Conservation (phyloP, 1,284 basidiomycete genomes). For the Ceratobasidium sp. region DNA sequence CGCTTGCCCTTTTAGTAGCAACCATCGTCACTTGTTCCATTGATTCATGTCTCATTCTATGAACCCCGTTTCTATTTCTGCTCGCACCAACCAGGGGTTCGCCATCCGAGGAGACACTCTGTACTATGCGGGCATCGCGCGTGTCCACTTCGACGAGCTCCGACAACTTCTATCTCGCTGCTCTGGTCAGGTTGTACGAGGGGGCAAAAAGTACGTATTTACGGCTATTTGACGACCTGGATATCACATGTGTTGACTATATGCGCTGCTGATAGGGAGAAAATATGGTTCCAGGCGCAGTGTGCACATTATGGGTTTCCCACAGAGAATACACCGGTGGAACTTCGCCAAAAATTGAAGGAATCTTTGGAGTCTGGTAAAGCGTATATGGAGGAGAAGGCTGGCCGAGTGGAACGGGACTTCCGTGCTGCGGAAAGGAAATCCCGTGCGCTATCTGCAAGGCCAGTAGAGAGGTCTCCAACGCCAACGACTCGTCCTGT, state of each 20-base stretch:
- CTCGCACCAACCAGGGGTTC: slow-evolving; percentile 13
- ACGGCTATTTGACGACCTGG: too few species aligned
- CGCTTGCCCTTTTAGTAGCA: neutral
- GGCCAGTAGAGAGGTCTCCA: neutral
- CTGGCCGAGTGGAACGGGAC: neutral
- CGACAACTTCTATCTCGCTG: slow-evolving; percentile 20
- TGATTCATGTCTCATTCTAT: neutral
- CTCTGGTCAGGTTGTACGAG: slow-evolving; percentile 29
- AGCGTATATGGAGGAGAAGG: neutral
- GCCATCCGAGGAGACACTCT: slow-evolving; percentile 22
- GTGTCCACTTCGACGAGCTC: slow-evolving; percentile 22
- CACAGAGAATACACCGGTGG: slow-evolving; percentile 8
- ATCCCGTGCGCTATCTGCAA: neutral
- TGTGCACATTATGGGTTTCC: slow-evolving; percentile 39
- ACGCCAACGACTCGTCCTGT: neutral
- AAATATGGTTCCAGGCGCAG: slow-evolving; percentile 35
- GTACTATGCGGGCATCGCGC: slow-evolving; percentile 21
- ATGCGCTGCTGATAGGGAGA: neutral
- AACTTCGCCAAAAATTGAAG: slow-evolving; percentile 9
- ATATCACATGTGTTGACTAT: neutral
- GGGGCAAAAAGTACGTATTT: neutral
- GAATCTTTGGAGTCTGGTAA: neutral
- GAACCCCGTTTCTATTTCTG: slow-evolving; percentile 9
- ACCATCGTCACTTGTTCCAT: neutral
- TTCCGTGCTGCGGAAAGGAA: neutral